These are phyloP conservation scores for Helotiales sp. DNA, from an alignment of 2,329 filamentous ascomycete species.

Conservation along the genomic window DNA sequence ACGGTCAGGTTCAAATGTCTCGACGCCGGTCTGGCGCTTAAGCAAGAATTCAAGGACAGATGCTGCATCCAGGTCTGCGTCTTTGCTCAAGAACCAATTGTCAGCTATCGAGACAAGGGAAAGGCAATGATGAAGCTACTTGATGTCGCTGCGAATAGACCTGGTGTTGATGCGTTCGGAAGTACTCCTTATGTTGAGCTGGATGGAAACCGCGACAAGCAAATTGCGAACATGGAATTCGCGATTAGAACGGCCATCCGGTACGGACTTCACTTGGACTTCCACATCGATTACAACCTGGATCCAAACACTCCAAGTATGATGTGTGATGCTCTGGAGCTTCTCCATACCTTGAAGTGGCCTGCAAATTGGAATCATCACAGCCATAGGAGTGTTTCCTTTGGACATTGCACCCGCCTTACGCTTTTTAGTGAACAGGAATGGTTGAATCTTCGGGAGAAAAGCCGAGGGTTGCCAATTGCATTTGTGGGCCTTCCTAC, in stretches of 20 bases:
- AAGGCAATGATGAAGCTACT: conserved; percentile 57
- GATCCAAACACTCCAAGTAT: conserved; percentile 54
- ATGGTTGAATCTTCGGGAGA: conserved; percentile 54
- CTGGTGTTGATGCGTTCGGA: conserved; percentile 63
- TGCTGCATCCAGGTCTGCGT: conserved; percentile 70
- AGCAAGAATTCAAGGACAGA: conserved; percentile 55
- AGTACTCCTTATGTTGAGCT: conserved; percentile 74
- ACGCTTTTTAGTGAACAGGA: conserved; percentile 58
- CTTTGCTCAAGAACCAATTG: conserved; percentile 73
- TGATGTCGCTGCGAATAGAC: conserved; percentile 49
- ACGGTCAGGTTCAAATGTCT: conserved; percentile 63
- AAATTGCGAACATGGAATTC: conserved; percentile 65
- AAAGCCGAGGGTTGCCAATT: conserved; percentile 60
- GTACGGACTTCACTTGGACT: conserved; percentile 63
- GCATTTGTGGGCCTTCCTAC: conserved; percentile 73
- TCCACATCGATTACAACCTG: conserved; percentile 75
- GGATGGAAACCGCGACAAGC: conserved; percentile 45
- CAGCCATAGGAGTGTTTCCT: conserved; percentile 54
- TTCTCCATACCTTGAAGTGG: conserved; percentile 59
- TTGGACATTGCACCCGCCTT: conserved; percentile 73
- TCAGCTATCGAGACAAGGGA: conserved; percentile 57
- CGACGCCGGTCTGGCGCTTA: conserved; percentile 61
- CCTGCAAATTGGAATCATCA: conserved; percentile 29
- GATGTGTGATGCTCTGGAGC: conserved; percentile 58
- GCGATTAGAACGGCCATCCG: conserved; percentile 59